Evolutionary conservation across 2,329 filamentous ascomycete species (phyloP).

Genomic region (Xylaria sp.): DNA sequence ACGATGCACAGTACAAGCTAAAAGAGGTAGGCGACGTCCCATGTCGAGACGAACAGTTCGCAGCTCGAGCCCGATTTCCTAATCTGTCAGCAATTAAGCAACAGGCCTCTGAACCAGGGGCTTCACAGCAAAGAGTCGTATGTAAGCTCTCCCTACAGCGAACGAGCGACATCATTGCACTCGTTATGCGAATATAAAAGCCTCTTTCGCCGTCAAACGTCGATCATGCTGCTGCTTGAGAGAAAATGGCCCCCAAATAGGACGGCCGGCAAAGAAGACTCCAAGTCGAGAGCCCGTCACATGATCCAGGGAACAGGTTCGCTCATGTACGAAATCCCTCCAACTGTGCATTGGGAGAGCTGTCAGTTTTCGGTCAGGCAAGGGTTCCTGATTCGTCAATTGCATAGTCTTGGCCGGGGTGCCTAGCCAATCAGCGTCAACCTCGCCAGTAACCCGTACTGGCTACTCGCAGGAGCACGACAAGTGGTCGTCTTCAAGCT

Average conservation of each 20-base stretch:
- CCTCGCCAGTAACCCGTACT: conserved; percentile 33
- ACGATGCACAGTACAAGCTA: background rate
- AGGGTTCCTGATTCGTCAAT: conserved; percentile 41
- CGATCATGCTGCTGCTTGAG: conserved; percentile 2
- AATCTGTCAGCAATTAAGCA: conserved; percentile 27
- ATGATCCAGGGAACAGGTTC: conserved; percentile 35
- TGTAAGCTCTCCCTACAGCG: conserved; percentile 13
- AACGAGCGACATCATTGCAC: conserved; percentile 3
- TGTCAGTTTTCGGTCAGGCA: conserved; percentile 38
- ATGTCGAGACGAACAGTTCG: conserved; percentile 15
- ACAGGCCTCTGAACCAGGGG: conserved; percentile 6
- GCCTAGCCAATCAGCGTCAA: conserved; percentile 37
- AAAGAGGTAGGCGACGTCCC: conserved; percentile 18
- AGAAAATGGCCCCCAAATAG: conserved; percentile 34
- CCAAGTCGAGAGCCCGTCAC: conserved; percentile 35
- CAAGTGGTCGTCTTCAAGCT: conserved; percentile 40
- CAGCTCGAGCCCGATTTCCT: conserved; percentile 28
- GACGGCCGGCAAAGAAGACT: conserved; percentile 18
- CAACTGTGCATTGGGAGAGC: conserved; percentile 33
- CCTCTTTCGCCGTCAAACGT: conserved; percentile 27
- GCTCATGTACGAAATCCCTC: conserved; percentile 38
- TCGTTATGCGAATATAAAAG: conserved; percentile 26
- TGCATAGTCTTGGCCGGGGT: conserved; percentile 30
- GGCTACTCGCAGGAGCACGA: conserved; percentile 39
- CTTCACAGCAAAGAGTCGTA: conserved; percentile 3